Evolutionary conservation across 2,329 filamentous ascomycete species (phyloP).

Genomic region (Talaromyces albobiverticillius): DNA sequence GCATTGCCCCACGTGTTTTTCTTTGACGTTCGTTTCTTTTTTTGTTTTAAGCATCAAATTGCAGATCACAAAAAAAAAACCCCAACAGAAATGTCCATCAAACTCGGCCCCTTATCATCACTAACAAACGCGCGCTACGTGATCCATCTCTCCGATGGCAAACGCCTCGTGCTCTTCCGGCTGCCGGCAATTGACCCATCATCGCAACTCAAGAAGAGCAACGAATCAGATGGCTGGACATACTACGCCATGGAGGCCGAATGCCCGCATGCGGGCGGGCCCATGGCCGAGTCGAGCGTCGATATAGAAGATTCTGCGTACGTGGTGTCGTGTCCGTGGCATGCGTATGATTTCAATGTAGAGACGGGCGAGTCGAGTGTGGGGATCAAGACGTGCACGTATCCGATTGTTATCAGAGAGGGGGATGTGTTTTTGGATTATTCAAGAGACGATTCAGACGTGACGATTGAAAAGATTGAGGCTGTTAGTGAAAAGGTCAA

Average conservation of each 20-base stretch:
- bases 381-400: conserved; percentile 48
- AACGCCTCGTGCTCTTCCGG: conserved; percentile 47
- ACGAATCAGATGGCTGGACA: conserved; percentile 42
- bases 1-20: too few species aligned
- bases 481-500: conserved; percentile 47
- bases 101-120: conserved; percentile 22
- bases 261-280: conserved; percentile 47
- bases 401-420: conserved; percentile 37
- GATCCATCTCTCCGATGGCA: conserved; percentile 42
- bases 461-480: conserved; percentile 34
- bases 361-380: conserved; percentile 50
- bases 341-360: conserved; percentile 51
- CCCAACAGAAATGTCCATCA: conserved; percentile 1
- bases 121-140: conserved; percentile 43
- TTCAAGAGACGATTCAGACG: conserved; percentile 20
- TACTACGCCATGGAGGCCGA: conserved; percentile 51
- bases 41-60: too few species aligned
- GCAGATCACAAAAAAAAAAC: too few species aligned
- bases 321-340: conserved; percentile 48
- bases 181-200: conserved; percentile 39
- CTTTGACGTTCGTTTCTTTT: too few species aligned
- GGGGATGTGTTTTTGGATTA: conserved; percentile 37
- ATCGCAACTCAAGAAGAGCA: conserved; percentile 25
- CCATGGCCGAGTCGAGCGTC: conserved; percentile 45
- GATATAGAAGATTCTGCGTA: conserved; percentile 50